These are phyloP conservation scores for Glutinoglossum americanum DNA, from an alignment of 495 filamentous ascomycete genomes.

Conservation along the genomic window DNA sequence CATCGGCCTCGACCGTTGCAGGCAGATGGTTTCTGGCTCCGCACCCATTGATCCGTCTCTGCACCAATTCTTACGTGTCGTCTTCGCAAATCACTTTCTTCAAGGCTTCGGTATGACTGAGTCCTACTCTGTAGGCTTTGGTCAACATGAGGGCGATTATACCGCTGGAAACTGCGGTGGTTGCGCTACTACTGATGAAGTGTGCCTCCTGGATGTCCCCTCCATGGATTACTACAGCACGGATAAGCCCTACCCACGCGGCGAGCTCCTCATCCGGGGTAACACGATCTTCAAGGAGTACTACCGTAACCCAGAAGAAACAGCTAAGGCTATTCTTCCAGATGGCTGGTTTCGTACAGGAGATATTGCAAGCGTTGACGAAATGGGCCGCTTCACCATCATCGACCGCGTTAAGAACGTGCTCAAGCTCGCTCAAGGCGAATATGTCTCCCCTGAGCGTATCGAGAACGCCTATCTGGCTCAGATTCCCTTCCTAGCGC, in stretches of 20 bases:
- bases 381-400: constrained; percentile 69
- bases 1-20: constrained; percentile 54
- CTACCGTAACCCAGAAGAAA: constrained; percentile 74
- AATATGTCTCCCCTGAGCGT: constrained; percentile 94
- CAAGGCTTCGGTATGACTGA: constrained; percentile 95
- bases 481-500: constrained; percentile 50
- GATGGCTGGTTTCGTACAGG: constrained; percentile 97
- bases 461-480: constrained; percentile 86
- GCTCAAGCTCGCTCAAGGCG: constrained; percentile 89
- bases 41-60: constrained; percentile 77
- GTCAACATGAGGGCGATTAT: constrained; percentile 48
- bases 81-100: constrained; percentile 54
- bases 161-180: constrained; percentile 64
- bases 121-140: constrained; percentile 60
- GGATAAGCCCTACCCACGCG: constrained; percentile 82
- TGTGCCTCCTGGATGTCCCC: constrained; percentile 67
- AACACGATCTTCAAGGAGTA: constrained; percentile 63
- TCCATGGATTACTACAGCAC: constrained; percentile 87
- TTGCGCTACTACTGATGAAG: constrained; percentile 42
- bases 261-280: constrained; percentile 72
- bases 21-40: constrained; percentile 65
- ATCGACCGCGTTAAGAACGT: constrained; percentile 97
- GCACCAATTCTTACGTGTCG: constrained; percentile 71
- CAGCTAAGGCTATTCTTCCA: constrained; percentile 52
- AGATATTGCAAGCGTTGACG: constrained; percentile 70